phyloP scores from a whole-genome alignment of 116 monocot genomes.

The Cymodocea nodosa region DNA sequence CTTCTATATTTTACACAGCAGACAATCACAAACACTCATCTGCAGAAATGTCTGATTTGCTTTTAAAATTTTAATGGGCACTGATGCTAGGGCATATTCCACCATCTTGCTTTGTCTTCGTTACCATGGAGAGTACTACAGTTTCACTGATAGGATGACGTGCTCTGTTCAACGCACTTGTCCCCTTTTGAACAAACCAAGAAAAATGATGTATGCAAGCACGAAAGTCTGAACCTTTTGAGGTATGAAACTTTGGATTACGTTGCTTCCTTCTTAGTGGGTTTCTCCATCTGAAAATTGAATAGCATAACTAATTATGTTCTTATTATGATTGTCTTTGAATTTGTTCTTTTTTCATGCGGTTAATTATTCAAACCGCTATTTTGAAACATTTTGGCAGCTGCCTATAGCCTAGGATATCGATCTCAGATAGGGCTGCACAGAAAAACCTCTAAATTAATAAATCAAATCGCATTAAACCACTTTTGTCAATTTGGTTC shows the following conservation, averaged over 20 bases:
- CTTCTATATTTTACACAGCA: not conserved
- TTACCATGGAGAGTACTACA: constrained; percentile 66
- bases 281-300: too few species aligned
- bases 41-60: not conserved
- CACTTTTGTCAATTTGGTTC: too few species aligned
- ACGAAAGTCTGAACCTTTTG: constrained; percentile 68
- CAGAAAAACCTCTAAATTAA: too few species aligned
- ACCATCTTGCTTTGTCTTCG: constrained; percentile 42
- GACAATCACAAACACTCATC: not conserved
- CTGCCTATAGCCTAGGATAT: too few species aligned
- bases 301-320: too few species aligned
- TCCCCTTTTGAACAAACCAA: constrained; percentile 29
- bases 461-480: too few species aligned
- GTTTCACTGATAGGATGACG: constrained; percentile 64
- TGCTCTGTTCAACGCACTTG: constrained; percentile 30
- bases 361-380: too few species aligned
- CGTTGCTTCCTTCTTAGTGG: not conserved
- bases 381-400: too few species aligned
- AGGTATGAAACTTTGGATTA: constrained; percentile 28
- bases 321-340: too few species aligned
- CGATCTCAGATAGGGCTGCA: too few species aligned
- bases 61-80: constrained; percentile 25
- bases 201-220: constrained; percentile 54
- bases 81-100: constrained; percentile 51
- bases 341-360: too few species aligned